phyloP scores from a whole-genome alignment of 139 green algal genomes.

The Picochlorum sp. region DNA sequence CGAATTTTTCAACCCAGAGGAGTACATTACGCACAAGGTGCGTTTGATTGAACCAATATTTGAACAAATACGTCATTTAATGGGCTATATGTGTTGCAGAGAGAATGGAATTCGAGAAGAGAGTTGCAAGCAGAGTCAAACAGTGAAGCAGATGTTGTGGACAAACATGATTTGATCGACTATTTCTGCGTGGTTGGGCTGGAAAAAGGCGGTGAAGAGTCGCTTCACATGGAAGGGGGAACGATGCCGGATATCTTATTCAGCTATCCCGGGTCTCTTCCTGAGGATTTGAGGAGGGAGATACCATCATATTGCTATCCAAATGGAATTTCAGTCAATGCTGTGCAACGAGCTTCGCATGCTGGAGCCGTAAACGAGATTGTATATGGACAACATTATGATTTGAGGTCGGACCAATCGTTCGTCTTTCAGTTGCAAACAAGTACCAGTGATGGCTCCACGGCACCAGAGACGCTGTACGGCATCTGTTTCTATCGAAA shows the following conservation, averaged over 20 bases:
- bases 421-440: conserved; percentile 73
- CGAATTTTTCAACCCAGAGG: conserved; percentile 22
- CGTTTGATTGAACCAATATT: neutral
- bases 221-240: neutral
- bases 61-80: neutral
- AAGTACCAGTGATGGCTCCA: conserved; percentile 32
- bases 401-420: conserved; percentile 40
- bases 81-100: neutral
- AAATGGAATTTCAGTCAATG: conserved; percentile 46
- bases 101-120: neutral
- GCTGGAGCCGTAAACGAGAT: conserved; percentile 63
- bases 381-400: conserved; percentile 54
- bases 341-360: conserved; percentile 58
- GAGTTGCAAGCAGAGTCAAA: neutral
- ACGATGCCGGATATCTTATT: conserved; percentile 4
- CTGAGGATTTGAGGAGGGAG: conserved; percentile 27
- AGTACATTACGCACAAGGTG: conserved; percentile 25
- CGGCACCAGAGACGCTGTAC: conserved; percentile 49
- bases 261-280: neutral
- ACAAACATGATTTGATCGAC: conserved; percentile 40
- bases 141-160: neutral
- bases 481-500: conserved; percentile 71
- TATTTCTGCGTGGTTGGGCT: conserved; percentile 65
- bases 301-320: conserved; percentile 71
- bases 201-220: conserved; percentile 22